Evolutionary conservation across 2,329 filamentous ascomycete species (phyloP).

Genomic region (Aspergillus pseudoterreus): DNA sequence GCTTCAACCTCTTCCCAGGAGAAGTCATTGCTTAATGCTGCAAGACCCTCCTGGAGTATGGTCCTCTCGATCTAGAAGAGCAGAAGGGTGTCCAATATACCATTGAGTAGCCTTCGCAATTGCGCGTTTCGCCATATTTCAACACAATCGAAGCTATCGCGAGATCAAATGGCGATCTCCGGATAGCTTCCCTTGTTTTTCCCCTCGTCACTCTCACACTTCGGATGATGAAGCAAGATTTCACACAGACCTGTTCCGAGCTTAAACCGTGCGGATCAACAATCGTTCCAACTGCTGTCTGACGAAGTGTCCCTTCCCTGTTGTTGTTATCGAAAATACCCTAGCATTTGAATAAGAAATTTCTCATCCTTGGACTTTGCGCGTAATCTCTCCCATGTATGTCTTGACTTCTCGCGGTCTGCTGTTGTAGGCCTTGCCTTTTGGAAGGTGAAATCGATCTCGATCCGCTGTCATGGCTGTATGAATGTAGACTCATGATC

Average conservation of each 20-base stretch:
- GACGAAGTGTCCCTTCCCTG: constrained; percentile 28
- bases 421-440: too few species aligned
- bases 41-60: background rate
- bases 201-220: constrained; percentile 6
- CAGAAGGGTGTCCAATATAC: too few species aligned
- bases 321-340: background rate
- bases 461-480: too few species aligned
- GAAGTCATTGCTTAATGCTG: background rate
- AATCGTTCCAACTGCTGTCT: constrained; percentile 49
- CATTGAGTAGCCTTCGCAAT: too few species aligned
- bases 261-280: constrained; percentile 48
- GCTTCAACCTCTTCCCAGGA: background rate
- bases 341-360: background rate
- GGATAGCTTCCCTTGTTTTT: background rate
- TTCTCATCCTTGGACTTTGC: background rate
- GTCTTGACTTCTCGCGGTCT: too few species aligned
- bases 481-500: too few species aligned
- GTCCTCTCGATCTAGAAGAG: background rate
- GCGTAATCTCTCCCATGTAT: too few species aligned
- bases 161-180: background rate
- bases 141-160: background rate
- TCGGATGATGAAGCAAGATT: constrained; percentile 55
- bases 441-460: too few species aligned
- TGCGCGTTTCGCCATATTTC: too few species aligned
- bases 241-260: constrained; percentile 65